A percentile compares a stretch with the other conserved stretches of the same genome.
Evolutionary conservation across 2,329 filamentous ascomycete genomes (phyloP).

Genomic region (Apiospora marii): DNA sequence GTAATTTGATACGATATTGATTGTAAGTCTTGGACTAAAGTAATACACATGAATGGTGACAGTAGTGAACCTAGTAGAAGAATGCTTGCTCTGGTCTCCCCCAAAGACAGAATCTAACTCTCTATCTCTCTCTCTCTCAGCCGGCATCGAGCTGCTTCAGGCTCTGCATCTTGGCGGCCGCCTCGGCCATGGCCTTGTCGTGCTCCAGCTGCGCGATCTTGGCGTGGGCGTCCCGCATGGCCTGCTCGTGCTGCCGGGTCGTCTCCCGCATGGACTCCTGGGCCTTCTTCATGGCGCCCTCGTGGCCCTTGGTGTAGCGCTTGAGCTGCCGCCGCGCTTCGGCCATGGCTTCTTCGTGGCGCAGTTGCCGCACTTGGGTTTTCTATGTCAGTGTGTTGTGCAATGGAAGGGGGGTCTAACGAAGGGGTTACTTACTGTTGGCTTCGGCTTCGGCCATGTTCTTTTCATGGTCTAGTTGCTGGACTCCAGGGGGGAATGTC

Average conservation of each 20-base stretch:
- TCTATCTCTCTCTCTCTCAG: background rate
- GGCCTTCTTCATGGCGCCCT: background rate
- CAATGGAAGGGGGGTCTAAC: too few relatives aligned
- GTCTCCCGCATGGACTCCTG: slow-evolving; percentile 3
- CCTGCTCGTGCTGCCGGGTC: background rate
- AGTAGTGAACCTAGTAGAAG: background rate
- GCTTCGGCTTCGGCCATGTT: slow-evolving; percentile 20
- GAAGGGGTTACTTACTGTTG: background rate
- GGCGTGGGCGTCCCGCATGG: background rate
- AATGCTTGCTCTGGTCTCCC: background rate
- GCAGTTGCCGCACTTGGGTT: background rate
- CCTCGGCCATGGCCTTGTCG: slow-evolving; percentile 12
- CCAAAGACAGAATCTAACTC: background rate
- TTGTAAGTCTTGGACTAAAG: background rate
- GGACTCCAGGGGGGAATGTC: background rate
- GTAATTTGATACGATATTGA: background rate
- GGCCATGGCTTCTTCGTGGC: slow-evolving; percentile 19
- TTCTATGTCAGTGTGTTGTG: background rate
- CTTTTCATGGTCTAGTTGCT: slow-evolving; percentile 22
- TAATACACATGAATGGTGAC: background rate
- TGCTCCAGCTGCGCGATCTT: slow-evolving; percentile 2
- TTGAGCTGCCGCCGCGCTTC: background rate
- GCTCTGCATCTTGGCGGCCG: slow-evolving; percentile 1
- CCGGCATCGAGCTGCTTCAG: slow-evolving; percentile 2
- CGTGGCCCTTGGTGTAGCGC: background rate